These are phyloP conservation scores for Hypholoma fasciculare DNA, from an alignment of 768 basidiomycete species.

Conservation along the genomic window DNA sequence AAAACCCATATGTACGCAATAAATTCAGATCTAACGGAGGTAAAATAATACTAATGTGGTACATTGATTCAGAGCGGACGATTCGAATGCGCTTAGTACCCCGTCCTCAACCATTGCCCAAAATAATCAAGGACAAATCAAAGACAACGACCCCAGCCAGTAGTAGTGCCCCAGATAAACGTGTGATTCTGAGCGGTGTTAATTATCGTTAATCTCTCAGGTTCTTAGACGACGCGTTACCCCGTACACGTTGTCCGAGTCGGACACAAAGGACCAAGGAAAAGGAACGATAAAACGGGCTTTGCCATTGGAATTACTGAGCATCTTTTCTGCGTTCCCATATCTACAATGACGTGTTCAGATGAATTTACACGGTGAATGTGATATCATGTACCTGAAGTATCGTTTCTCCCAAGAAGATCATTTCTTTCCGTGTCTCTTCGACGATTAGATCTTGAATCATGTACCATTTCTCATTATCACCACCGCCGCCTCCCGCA, in stretches of 20 bases:
- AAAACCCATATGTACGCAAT: conserved; percentile 21
- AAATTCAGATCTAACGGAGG: conserved; percentile 4
- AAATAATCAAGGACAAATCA: conserved; percentile 16
- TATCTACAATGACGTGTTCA: conserved; percentile 40
- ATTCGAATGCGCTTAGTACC: conserved; percentile 10
- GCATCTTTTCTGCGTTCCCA: conserved; percentile 56
- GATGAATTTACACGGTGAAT: conserved; percentile 3
- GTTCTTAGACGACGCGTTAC: conserved; percentile 1
- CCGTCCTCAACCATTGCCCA: conserved; percentile 15
- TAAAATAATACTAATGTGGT: conserved; percentile 13
- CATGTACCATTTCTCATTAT: conserved; percentile 93
- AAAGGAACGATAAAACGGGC: conserved; percentile 7
- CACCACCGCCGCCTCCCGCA: conserved; percentile 72
- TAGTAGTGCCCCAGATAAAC: conserved; percentile 11
- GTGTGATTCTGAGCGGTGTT: conserved; percentile 15
- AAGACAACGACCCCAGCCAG: conserved; percentile 12
- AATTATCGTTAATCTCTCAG: conserved; percentile 9
- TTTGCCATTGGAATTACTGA: conserved; percentile 20
- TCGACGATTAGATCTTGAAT: conserved; percentile 96
- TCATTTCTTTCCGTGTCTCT: conserved; percentile 97
- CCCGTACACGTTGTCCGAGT: conserved; percentile 2
- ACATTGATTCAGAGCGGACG: conserved; percentile 10
- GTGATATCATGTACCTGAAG: conserved; percentile 66
- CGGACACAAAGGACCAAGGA: conserved; percentile 6
- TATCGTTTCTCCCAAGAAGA: conserved; percentile 95